Conservation (phyloP, 768 basidiomycete species). For the Kwoniella newhampshirensis region DNA sequence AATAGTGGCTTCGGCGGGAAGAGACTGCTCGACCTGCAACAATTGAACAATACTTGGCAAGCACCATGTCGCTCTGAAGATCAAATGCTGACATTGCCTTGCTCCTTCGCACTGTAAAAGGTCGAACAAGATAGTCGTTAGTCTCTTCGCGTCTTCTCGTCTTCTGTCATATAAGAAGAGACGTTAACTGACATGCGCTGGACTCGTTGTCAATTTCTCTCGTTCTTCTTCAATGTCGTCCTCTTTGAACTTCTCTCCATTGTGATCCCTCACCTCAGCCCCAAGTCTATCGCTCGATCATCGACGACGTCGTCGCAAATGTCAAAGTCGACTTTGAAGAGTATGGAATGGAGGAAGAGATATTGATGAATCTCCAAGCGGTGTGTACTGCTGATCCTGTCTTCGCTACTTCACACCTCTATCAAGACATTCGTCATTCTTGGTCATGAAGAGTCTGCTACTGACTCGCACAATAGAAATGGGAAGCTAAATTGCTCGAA, state of each 20-base stretch:
- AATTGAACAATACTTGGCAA: too few species aligned
- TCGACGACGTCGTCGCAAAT: conserved; percentile 87
- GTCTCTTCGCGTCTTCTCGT: conserved; percentile 60
- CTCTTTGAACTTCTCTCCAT: conserved; percentile 31
- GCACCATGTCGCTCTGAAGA: not conserved
- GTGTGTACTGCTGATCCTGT: too few species aligned
- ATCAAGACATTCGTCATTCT: conserved; percentile 1
- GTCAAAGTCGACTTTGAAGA: conserved; percentile 96
- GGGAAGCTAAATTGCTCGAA: conserved; percentile 91
- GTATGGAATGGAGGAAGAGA: conserved; percentile 87
- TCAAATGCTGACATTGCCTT: conserved; percentile 4
- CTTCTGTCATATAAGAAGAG: not conserved
- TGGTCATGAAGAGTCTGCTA: not conserved
- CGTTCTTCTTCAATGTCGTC: conserved; percentile 53
- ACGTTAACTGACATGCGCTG: conserved; percentile 52
- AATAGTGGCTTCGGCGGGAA: too few species aligned
- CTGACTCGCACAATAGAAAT: conserved; percentile 64
- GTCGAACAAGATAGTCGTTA: conserved; percentile 99
- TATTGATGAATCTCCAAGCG: conserved; percentile 80
- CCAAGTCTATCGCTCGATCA: conserved; percentile 83
- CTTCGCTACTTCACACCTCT: not conserved
- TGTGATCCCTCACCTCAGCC: conserved; percentile 63
- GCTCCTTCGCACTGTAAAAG: conserved; percentile 55
- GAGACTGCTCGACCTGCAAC: too few species aligned
- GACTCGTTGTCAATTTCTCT: conserved; percentile 55